A percentile compares a stretch with the other conserved stretches of the same genome.
Conservation (phyloP, 257 asterid genomes). For the Schizonepeta tenuifolia region DNA sequence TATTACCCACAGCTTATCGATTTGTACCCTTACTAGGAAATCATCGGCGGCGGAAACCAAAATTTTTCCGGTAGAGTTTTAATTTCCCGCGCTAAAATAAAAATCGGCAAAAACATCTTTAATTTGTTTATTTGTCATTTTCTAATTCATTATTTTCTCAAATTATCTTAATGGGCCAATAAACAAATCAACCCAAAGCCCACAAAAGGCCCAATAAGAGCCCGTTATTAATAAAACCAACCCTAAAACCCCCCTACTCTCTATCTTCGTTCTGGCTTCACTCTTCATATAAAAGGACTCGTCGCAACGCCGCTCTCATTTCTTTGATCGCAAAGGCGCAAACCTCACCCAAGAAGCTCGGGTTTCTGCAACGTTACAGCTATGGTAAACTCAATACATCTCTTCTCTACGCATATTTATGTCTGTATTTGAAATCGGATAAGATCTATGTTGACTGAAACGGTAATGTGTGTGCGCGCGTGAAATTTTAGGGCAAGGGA, state of each 20-base stretch:
- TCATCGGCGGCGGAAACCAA: slow-evolving; percentile 3
- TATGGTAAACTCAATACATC: slow-evolving; percentile 46
- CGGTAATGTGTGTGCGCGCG: slow-evolving; percentile 2
- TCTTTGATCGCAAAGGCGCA: slow-evolving; percentile 11
- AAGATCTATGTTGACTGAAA: not conserved
- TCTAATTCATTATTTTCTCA: not conserved
- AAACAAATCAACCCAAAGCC: not conserved
- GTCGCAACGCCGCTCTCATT: slow-evolving; percentile 26
- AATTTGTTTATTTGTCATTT: not conserved
- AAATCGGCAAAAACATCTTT: not conserved
- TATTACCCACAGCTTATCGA: slow-evolving; percentile 14
- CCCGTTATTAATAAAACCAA: slow-evolving; percentile 35
- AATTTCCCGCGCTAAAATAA: slow-evolving; percentile 40
- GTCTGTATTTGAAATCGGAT: not conserved
- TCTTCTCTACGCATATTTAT: not conserved
- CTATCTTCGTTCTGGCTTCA: not conserved
- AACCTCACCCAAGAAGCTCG: slow-evolving; percentile 30
- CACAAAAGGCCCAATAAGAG: not conserved
- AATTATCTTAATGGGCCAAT: not conserved
- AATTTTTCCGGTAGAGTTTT: not conserved
- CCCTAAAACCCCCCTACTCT: slow-evolving; percentile 42
- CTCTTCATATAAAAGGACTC: slow-evolving; percentile 25
- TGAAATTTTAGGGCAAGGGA: slow-evolving; percentile 42
- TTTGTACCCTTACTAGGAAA: not conserved
- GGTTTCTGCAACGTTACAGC: slow-evolving; percentile 47